These are phyloP conservation scores for Coniella vitis DNA, from an alignment of 2,329 filamentous ascomycete genomes.

Conservation along the genomic window DNA sequence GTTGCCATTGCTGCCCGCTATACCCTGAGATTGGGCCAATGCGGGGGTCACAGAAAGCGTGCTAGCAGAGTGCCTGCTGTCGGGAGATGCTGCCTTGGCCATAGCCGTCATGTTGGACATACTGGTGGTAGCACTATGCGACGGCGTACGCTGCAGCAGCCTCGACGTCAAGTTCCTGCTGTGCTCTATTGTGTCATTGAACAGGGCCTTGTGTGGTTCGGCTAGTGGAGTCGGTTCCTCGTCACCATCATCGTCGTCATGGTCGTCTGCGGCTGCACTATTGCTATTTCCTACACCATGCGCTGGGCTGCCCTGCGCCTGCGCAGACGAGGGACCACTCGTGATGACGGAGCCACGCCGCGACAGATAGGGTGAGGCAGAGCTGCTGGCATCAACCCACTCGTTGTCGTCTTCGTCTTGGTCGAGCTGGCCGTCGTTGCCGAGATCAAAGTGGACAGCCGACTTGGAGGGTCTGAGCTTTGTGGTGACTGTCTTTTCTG, in stretches of 20 bases:
- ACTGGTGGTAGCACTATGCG: constrained; percentile 54
- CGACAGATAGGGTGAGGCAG: constrained; percentile 53
- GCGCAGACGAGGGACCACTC: constrained; percentile 41
- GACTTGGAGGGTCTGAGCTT: constrained; percentile 37
- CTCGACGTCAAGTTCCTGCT: constrained; percentile 62
- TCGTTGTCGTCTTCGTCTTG: constrained; percentile 46
- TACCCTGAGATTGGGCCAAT: constrained; percentile 15
- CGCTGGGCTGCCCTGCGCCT: constrained; percentile 22
- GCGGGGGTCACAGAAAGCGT: constrained; percentile 30
- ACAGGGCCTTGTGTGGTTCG: constrained; percentile 17
- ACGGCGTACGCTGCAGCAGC: constrained; percentile 57
- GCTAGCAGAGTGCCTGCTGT: constrained; percentile 17
- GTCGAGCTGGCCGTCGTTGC: constrained; percentile 39
- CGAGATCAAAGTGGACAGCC: constrained; percentile 59
- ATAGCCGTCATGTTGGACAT: constrained; percentile 56
- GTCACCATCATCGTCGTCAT: constrained; percentile 9
- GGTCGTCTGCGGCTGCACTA: constrained; percentile 16
- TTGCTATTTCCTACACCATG: background rate
- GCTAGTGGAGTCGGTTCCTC: constrained; percentile 17
- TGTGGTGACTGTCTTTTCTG: constrained; percentile 38
- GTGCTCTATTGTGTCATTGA: constrained; percentile 41
- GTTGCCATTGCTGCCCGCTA: constrained; percentile 35
- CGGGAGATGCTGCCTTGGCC: constrained; percentile 34
- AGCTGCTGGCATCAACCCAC: constrained; percentile 61
- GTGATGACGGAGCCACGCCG: constrained; percentile 43